phyloP scores from a whole-genome alignment of 2,329 filamentous ascomycete species.

The Herpotrichia juniperi region DNA sequence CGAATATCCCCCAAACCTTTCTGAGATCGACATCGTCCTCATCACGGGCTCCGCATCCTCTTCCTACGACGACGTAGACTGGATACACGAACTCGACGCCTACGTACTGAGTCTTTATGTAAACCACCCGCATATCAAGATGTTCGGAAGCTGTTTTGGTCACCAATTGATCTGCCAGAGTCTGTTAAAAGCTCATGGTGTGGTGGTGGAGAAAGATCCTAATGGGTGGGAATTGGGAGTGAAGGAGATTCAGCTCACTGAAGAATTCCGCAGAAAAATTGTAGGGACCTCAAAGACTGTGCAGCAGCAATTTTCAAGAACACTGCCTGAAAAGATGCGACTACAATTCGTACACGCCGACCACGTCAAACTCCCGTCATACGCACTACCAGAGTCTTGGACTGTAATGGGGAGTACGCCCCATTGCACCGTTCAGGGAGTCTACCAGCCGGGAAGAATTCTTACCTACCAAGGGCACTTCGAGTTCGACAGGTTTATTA shows the following conservation, averaged over 20 bases:
- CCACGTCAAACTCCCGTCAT: constrained; percentile 29
- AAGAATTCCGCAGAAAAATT: constrained; percentile 17
- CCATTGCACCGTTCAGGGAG: constrained; percentile 48
- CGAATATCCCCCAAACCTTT: constrained; percentile 40
- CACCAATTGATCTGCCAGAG: constrained; percentile 51
- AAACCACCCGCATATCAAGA: constrained; percentile 36
- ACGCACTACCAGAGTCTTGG: constrained; percentile 26
- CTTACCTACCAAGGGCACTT: constrained; percentile 53
- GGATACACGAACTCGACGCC: constrained; percentile 28
- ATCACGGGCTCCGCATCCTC: constrained; percentile 48
- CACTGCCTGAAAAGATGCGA: constrained; percentile 18
- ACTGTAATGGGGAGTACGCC: constrained; percentile 26
- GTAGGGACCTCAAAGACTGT: not conserved
- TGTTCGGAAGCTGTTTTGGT: constrained; percentile 54
- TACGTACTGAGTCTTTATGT: constrained; percentile 43
- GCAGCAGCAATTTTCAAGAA: not conserved
- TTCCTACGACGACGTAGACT: constrained; percentile 34
- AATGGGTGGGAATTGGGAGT: constrained; percentile 38
- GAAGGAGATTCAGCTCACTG: constrained; percentile 21
- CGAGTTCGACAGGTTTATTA: constrained; percentile 52
- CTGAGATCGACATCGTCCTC: constrained; percentile 44
- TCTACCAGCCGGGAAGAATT: constrained; percentile 46
- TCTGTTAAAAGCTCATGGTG: constrained; percentile 39
- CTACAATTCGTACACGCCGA: constrained; percentile 50
- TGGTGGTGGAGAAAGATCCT: constrained; percentile 29